A percentile compares a stretch with the other conserved stretches of the same genome.
phyloP scores from a whole-genome alignment of 768 basidiomycete species.

The Lactarius vividus region DNA sequence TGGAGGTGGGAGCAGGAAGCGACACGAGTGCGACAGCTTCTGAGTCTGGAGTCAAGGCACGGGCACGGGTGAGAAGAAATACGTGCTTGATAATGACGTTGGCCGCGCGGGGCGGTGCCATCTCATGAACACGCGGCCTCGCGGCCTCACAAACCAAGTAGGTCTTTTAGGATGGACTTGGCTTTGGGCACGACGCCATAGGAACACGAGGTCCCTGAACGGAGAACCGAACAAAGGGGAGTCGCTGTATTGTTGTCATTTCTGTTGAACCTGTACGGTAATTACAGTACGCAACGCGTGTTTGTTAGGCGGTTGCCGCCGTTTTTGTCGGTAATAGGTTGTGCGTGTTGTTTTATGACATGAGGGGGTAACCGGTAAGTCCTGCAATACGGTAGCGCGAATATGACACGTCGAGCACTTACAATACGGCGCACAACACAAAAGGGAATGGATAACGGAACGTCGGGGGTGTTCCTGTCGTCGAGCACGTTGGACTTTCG shows the following conservation, averaged over 20 bases:
- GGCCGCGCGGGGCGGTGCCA: not conserved
- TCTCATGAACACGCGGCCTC: not conserved
- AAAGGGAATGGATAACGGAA: not conserved
- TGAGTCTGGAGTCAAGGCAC: not conserved
- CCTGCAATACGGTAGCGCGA: not conserved
- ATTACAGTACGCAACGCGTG: not conserved
- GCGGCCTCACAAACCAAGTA: not conserved
- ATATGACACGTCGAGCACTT: not conserved
- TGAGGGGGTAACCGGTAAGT: not conserved
- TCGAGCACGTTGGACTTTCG: not conserved
- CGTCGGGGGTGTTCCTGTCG: not conserved
- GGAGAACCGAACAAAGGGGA: not conserved
- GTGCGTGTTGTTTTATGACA: not conserved
- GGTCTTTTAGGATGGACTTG: not conserved
- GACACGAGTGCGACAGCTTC: not conserved
- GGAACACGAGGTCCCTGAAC: not conserved
- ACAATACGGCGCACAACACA: not conserved
- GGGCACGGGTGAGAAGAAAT: not conserved
- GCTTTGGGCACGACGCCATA: not conserved
- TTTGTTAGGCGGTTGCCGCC: not conserved
- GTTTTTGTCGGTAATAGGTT: not conserved
- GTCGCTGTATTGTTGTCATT: not conserved
- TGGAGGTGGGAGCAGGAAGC: not conserved
- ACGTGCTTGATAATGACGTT: not conserved
- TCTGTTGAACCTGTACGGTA: not conserved